Evolutionary conservation across 805 yeast species (phyloP).

Genomic region (Cyberlindnera nakhonratchasimensis): DNA sequence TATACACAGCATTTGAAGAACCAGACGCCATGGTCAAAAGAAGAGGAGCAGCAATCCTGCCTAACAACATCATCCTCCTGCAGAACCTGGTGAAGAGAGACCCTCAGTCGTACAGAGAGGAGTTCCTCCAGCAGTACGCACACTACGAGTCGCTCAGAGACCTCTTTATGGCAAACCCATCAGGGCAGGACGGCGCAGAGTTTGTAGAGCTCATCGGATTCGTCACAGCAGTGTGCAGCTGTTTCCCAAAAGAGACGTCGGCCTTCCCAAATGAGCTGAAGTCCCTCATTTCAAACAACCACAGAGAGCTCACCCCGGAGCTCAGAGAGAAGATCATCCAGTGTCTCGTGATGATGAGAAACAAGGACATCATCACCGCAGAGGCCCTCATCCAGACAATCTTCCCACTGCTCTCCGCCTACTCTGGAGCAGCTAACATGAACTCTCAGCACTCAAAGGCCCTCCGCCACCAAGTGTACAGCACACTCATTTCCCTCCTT

Average conservation of each 20-base stretch:
- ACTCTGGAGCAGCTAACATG: constrained; percentile 47
- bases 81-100: constrained; percentile 93
- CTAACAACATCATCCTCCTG: constrained; percentile 84
- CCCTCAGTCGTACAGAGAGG: constrained; percentile 92
- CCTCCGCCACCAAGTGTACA: constrained; percentile 77
- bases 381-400: constrained; percentile 81
- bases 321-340: constrained; percentile 89
- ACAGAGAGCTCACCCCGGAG: constrained; percentile 77
- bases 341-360: constrained; percentile 84
- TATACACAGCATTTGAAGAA: background rate
- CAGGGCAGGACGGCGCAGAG: constrained; percentile 45
- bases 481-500: constrained; percentile 70
- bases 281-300: constrained; percentile 65
- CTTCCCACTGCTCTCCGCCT: constrained; percentile 78
- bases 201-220: constrained; percentile 86
- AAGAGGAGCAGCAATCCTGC: constrained; percentile 89
- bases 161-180: constrained; percentile 66
- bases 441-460: constrained; percentile 68
- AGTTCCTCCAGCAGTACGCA: constrained; percentile 85
- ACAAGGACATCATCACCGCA: constrained; percentile 73
- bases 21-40: constrained; percentile 88
- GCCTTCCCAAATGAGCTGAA: constrained; percentile 80
- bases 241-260: constrained; percentile 86
- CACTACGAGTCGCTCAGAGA: constrained; percentile 92
- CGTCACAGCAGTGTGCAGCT: constrained; percentile 84